phyloP scores from a whole-genome alignment of 1,139 yeast species.

The Taphrina populina region DNA sequence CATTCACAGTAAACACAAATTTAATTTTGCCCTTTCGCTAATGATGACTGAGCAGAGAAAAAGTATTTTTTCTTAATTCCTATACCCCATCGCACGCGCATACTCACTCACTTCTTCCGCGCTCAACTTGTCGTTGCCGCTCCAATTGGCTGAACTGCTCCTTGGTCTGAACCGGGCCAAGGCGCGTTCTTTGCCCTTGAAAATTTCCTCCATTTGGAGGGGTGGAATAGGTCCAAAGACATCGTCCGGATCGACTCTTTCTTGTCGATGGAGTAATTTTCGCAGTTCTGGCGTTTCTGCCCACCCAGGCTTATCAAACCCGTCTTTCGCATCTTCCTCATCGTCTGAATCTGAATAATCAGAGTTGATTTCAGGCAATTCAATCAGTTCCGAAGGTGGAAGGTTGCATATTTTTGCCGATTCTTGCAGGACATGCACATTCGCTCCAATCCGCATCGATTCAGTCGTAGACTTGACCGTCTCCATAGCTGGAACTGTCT shows the following conservation, averaged over 20 bases:
- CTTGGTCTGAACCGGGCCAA: constrained; percentile 54
- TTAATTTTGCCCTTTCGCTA: too few species aligned
- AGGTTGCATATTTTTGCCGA: constrained; percentile 11
- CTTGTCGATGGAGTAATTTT: constrained; percentile 57
- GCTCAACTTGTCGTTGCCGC: constrained; percentile 50
- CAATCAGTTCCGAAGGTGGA: constrained; percentile 36
- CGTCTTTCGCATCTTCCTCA: constrained; percentile 54
- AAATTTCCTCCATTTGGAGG: constrained; percentile 66
- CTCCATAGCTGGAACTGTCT: constrained; percentile 43
- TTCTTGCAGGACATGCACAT: not conserved
- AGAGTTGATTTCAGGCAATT: constrained; percentile 52
- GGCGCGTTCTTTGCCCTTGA: constrained; percentile 49
- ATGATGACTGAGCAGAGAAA: too few species aligned
- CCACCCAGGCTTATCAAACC: constrained; percentile 63
- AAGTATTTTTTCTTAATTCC: not conserved
- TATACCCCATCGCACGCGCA: constrained; percentile 57
- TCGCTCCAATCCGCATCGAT: constrained; percentile 43
- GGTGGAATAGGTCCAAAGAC: constrained; percentile 79
- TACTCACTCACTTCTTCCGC: constrained; percentile 54
- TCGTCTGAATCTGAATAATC: constrained; percentile 41
- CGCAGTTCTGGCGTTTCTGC: constrained; percentile 66
- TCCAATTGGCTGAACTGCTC: constrained; percentile 62
- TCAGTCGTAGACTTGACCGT: constrained; percentile 47
- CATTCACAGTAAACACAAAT: too few species aligned
- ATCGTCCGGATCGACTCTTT: constrained; percentile 62